Evolutionary conservation across 2,329 filamentous ascomycete genomes (phyloP).

Genomic region (Ambrosiella beaveri): DNA sequence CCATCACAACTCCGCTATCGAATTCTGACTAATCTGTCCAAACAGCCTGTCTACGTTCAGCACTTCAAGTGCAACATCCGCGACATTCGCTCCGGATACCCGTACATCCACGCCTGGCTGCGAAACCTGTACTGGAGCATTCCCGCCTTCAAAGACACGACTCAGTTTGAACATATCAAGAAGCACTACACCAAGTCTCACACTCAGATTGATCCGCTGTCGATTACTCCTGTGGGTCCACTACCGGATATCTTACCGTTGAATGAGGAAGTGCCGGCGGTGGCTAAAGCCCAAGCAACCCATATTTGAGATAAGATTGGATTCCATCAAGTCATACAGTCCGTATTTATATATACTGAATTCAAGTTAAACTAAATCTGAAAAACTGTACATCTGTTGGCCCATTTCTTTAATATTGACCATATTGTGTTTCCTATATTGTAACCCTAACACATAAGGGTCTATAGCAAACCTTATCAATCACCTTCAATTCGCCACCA

Average conservation of each 20-base stretch:
- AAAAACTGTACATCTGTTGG: too few relatives aligned
- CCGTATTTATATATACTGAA: not conserved
- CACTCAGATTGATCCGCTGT: constrained; percentile 47
- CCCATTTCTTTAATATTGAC: not conserved
- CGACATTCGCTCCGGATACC: constrained; percentile 73
- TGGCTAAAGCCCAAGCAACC: not conserved
- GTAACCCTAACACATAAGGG: not conserved
- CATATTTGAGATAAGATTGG: not conserved
- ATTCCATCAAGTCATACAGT: not conserved
- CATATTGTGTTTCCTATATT: not conserved
- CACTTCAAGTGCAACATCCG: constrained; percentile 78
- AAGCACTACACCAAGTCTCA: constrained; percentile 47
- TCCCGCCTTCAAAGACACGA: constrained; percentile 63
- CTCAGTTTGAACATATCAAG: constrained; percentile 92
- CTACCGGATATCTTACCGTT: constrained; percentile 62
- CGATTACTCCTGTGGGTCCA: constrained; percentile 74
- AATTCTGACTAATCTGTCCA: not conserved
- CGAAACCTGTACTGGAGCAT: constrained; percentile 70
- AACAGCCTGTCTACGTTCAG: constrained; percentile 57
- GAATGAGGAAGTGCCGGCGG: constrained; percentile 56
- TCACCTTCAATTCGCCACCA: not conserved
- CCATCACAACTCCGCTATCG: not conserved
- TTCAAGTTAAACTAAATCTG: not conserved
- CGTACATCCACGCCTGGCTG: constrained; percentile 64
- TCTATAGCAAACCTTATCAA: not conserved